phyloP scores from a whole-genome alignment of 768 basidiomycete genomes.

The Leucosporidium creatinivorum region DNA sequence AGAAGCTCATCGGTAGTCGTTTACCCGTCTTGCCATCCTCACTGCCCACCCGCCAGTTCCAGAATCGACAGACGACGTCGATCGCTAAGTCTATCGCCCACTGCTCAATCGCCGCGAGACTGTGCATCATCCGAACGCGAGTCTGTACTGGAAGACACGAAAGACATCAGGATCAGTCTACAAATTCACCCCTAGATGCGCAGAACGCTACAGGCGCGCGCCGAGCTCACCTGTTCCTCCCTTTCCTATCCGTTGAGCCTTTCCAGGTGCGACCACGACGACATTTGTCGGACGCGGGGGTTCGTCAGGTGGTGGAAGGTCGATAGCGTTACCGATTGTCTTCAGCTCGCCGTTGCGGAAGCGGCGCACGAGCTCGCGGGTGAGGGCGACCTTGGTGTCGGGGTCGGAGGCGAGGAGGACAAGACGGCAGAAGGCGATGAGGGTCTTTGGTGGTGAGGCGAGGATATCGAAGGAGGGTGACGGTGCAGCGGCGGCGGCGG shows the following conservation, averaged over 20 bases:
- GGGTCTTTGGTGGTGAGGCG: slow-evolving; percentile 50
- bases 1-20: slow-evolving; percentile 64
- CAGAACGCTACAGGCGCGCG: no score
- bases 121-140: slow-evolving; percentile 67
- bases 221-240: slow-evolving; percentile 38
- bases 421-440: slow-evolving; percentile 70
- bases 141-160: slow-evolving; percentile 50
- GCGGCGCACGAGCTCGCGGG: slow-evolving; percentile 59
- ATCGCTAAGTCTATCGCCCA: slow-evolving; percentile 69
- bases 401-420: slow-evolving; percentile 70
- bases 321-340: slow-evolving; percentile 49
- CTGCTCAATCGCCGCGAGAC: slow-evolving; percentile 76
- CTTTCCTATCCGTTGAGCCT: slow-evolving; percentile 52
- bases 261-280: slow-evolving; percentile 56
- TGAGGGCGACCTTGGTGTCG: slow-evolving; percentile 53
- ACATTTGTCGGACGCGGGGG: slow-evolving; percentile 56
- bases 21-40: slow-evolving; percentile 35
- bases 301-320: slow-evolving; percentile 55
- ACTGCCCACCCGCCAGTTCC: slow-evolving; percentile 43
- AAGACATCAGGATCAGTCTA: no score
- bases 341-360: slow-evolving; percentile 63
- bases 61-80: slow-evolving; percentile 62
- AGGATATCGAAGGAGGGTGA: slow-evolving; percentile 27
- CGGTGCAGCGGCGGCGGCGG: slow-evolving; percentile 42
- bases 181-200: no score